phyloP scores from a whole-genome alignment of 768 basidiomycete genomes.

The Cubamyces lactineus region DNA sequence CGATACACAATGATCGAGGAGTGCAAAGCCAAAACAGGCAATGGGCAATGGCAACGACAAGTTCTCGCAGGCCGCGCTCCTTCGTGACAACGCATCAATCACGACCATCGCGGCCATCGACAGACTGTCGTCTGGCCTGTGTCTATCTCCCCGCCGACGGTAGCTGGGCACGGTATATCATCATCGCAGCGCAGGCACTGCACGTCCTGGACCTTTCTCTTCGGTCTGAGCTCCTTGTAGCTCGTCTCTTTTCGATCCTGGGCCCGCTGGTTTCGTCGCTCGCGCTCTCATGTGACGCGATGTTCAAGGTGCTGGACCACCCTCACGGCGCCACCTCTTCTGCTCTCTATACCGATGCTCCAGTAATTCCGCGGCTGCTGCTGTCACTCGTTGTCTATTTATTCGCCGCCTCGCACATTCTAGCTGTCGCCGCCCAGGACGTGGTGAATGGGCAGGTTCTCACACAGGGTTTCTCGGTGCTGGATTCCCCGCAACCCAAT shows the following conservation, averaged over 20 bases:
- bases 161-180: neutral
- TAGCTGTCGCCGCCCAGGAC: conserved; percentile 23
- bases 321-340: conserved; percentile 15
- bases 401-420: conserved; percentile 1
- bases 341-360: neutral
- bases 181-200: conserved; percentile 14
- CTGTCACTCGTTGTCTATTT: conserved; percentile 16
- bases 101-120: neutral
- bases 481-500: conserved; percentile 23
- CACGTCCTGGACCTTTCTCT: conserved; percentile 2
- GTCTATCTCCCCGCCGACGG: neutral
- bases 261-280: conserved; percentile 21
- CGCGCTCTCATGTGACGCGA: conserved; percentile 21
- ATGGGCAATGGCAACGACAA: conserved; percentile 6
- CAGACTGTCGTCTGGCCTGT: neutral
- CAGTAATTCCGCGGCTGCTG: conserved; percentile 8
- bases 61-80: neutral
- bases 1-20: neutral
- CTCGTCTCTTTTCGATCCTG: conserved; percentile 4
- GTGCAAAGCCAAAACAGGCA: conserved; percentile 4
- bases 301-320: conserved; percentile 25
- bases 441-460: conserved; percentile 28
- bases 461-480: conserved; percentile 36
- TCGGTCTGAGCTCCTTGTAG: conserved; percentile 11
- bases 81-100: conserved; percentile 3